Evolutionary conservation across 305 asterid species (phyloP).

Genomic region (Plantago rigida): DNA sequence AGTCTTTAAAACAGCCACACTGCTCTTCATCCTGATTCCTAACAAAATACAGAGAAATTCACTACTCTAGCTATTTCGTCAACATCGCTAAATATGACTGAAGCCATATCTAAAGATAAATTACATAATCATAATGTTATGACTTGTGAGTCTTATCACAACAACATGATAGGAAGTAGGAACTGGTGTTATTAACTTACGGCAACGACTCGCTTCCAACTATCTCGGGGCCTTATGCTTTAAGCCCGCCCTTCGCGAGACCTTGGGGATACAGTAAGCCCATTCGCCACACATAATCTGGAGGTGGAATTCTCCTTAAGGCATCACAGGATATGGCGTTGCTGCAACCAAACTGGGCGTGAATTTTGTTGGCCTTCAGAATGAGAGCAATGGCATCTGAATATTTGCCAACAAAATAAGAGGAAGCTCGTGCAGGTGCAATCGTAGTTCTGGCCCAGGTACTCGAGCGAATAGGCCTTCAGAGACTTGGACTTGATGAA

Average conservation of each 20-base stretch:
- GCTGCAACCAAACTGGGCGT: background rate
- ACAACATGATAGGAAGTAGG: too few species aligned
- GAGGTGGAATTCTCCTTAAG: background rate
- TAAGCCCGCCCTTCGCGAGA: background rate
- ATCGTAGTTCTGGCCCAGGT: constrained; percentile 15
- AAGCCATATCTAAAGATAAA: too few species aligned
- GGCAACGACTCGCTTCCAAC: background rate
- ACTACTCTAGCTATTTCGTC: too few species aligned
- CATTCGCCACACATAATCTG: background rate
- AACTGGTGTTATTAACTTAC: too few species aligned
- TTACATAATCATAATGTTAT: background rate
- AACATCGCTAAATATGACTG: too few species aligned
- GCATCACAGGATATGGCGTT: background rate
- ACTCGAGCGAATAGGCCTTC: background rate
- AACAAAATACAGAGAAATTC: too few species aligned
- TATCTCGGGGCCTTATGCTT: background rate
- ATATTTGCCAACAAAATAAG: constrained; percentile 7
- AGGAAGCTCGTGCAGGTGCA: constrained; percentile 22
- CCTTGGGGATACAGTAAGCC: background rate
- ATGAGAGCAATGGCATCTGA: constrained; percentile 1
- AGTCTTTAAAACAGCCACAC: too few species aligned
- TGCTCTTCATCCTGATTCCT: too few species aligned
- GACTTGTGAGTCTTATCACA: too few species aligned
- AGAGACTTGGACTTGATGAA: constrained; percentile 10
- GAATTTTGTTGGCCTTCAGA: constrained; percentile 1